These are phyloP conservation scores for Jacaranda copaia DNA, from an alignment of 257 asterid species.

Conservation along the genomic window DNA sequence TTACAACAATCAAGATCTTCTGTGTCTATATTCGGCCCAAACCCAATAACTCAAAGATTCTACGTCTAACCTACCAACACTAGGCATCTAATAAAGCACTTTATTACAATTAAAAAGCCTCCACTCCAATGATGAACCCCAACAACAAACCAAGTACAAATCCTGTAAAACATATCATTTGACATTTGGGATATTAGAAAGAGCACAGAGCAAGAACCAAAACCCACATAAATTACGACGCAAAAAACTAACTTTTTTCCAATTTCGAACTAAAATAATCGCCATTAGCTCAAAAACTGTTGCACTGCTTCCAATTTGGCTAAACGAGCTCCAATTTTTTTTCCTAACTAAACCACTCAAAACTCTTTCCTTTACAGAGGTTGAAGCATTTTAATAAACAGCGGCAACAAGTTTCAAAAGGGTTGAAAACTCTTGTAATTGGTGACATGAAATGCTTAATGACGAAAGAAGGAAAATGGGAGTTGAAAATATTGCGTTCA, in stretches of 20 bases:
- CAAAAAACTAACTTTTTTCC: conserved; percentile 7
- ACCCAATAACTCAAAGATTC: conserved; percentile 39
- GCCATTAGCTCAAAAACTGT: conserved; percentile 11
- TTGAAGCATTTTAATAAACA: conserved; percentile 39
- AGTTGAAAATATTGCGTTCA: conserved; percentile 55
- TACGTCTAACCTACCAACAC: conserved; percentile 28
- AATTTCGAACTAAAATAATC: conserved; percentile 24
- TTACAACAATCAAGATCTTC: conserved; percentile 41
- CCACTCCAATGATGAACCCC: conserved; percentile 29
- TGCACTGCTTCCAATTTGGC: conserved; percentile 21
- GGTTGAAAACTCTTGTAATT: conserved; percentile 32
- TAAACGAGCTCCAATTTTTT: conserved; percentile 37
- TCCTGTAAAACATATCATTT: conserved; percentile 1
- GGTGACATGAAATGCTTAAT: conserved; percentile 41
- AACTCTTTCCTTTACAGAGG: background rate
- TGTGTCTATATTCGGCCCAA: conserved; percentile 22
- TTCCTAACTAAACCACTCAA: conserved; percentile 16
- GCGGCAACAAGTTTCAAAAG: conserved; percentile 12
- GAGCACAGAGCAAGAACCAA: conserved; percentile 35
- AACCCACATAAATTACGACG: conserved; percentile 36
- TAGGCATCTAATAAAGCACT: background rate
- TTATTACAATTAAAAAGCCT: background rate
- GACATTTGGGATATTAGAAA: background rate
- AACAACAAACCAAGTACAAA: background rate
- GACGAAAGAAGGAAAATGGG: conserved; percentile 31